phyloP scores from a whole-genome alignment of 2,329 filamentous ascomycete genomes.

The Chrysosporium keratinophilum region DNA sequence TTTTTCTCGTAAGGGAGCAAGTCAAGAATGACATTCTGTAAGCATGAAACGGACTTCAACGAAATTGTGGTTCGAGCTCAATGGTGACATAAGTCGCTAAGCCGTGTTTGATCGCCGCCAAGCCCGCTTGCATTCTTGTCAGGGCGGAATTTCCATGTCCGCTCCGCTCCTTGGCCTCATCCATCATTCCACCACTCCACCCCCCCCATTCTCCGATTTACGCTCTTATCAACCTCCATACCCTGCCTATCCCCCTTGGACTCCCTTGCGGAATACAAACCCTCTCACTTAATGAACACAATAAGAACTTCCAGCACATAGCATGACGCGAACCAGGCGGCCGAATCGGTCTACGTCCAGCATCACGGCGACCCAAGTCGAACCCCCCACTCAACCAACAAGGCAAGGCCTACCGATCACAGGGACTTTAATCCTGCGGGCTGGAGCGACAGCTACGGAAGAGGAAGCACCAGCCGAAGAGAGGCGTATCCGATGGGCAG shows the following conservation, averaged over 20 bases:
- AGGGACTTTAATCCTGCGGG: conserved; percentile 15
- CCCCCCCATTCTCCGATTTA: too few species aligned
- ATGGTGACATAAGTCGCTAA: background rate
- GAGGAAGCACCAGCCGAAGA: conserved; percentile 1
- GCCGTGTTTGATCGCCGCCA: background rate
- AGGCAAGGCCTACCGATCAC: conserved; percentile 5
- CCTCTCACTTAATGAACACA: too few species aligned
- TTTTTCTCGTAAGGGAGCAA: too few species aligned
- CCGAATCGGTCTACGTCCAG: background rate
- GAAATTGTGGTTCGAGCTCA: background rate
- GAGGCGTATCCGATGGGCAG: conserved; percentile 73
- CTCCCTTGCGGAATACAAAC: too few species aligned
- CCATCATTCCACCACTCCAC: background rate
- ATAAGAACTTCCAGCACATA: background rate
- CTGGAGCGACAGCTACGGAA: conserved; percentile 8
- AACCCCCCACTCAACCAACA: background rate
- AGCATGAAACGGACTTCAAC: background rate
- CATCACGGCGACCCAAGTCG: background rate
- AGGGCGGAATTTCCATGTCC: too few species aligned
- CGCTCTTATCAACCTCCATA: background rate
- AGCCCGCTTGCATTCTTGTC: background rate
- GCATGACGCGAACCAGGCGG: conserved; percentile 1
- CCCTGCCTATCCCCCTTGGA: background rate
- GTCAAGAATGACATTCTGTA: too few species aligned
- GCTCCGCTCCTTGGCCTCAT: background rate